Evolutionary conservation across 805 yeast species (phyloP).

Genomic region (Blastobotrys parvus): DNA sequence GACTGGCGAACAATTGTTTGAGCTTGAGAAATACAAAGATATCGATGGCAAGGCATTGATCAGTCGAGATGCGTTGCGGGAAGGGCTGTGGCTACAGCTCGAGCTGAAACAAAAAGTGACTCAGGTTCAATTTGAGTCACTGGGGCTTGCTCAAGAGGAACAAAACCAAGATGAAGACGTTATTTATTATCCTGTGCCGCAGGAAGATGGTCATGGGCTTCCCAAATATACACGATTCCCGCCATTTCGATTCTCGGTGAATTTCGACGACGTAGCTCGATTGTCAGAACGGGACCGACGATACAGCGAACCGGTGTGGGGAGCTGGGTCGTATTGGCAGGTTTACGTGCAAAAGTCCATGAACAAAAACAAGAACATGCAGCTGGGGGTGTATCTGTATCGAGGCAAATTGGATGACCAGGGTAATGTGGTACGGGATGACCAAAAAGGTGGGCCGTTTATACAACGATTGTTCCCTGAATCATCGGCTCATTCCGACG

Average conservation of each 20-base stretch:
- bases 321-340: slow-evolving; percentile 57
- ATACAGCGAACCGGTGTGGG: slow-evolving; percentile 47
- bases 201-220: slow-evolving; percentile 1
- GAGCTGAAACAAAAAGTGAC: slow-evolving; percentile 35
- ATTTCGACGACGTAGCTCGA: slow-evolving; percentile 41
- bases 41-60: slow-evolving; percentile 33
- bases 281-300: slow-evolving; percentile 39
- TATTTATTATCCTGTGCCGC: slow-evolving; percentile 34
- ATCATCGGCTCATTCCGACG: not conserved
- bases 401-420: slow-evolving; percentile 31
- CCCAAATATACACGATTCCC: slow-evolving; percentile 33
- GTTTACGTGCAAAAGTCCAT: slow-evolving; percentile 44
- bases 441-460: not conserved
- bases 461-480: too few relatives aligned
- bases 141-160: slow-evolving; percentile 19
- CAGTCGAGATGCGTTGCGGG: slow-evolving; percentile 32
- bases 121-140: slow-evolving; percentile 19
- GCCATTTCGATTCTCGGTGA: slow-evolving; percentile 47
- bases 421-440: slow-evolving; percentile 3
- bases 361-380: slow-evolving; percentile 33
- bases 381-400: slow-evolving; percentile 50
- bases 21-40: slow-evolving; percentile 35
- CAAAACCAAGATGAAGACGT: slow-evolving; percentile 13
- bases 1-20: slow-evolving; percentile 39
- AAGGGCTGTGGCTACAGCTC: slow-evolving; percentile 44